Evolutionary conservation across 208 protist species (phyloP), one percentile per base, ranked within the genome.

Genomic region (Angomonas deanei): DNA sequence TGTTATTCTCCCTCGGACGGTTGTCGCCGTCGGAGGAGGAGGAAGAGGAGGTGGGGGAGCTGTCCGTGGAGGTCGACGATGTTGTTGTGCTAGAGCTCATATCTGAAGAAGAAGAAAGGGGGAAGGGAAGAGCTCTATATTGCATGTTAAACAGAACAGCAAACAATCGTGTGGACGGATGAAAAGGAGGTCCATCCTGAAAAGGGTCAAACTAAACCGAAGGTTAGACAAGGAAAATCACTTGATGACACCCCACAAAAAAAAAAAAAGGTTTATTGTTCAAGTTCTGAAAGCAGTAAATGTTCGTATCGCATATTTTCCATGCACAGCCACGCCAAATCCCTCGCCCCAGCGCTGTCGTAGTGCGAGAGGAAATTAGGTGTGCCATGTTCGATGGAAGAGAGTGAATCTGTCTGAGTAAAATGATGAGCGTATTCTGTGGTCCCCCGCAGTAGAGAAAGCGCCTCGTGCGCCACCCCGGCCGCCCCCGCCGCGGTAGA

Each of bases 401-500:
- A n/a, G n/a, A n/a, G n/a, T n/a, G n/a, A n/a, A n/a, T n/a, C n/a
- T n/a, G n/a, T n/a, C n/a, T n/a, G n/a, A n/a, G n/a, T n/a, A n/a
- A n/a, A n/a, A n/a, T n/a, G n/a, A n/a, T n/a, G n/a, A n/a, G n/a
- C n/a, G n/a, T n/a, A 5, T 10, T 50, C 42, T 50, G 17, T 50
- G 5, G 19, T 19, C 19, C 42, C 15, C 15, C 19, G 17, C 19
- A 50, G 19, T 10, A 5, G 42, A 19, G 42, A 50, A 11, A 76
- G 30, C 10, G 21, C 49, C 55, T 76, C 71, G 6, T 60, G 6
- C 26, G 13, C 21, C 32, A 34, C 32, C 13, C 48, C 24, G 6
- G 28, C 39, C 24, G 39, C 34, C 13, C 46, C 28, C n/a, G n/a
- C 39, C 11, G 3, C 0, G 39, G 39, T 11, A 0, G 38, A 10